These are phyloP conservation scores for Emmonsia crescens DNA, from an alignment of 2,329 filamentous ascomycete species.

Conservation along the genomic window DNA sequence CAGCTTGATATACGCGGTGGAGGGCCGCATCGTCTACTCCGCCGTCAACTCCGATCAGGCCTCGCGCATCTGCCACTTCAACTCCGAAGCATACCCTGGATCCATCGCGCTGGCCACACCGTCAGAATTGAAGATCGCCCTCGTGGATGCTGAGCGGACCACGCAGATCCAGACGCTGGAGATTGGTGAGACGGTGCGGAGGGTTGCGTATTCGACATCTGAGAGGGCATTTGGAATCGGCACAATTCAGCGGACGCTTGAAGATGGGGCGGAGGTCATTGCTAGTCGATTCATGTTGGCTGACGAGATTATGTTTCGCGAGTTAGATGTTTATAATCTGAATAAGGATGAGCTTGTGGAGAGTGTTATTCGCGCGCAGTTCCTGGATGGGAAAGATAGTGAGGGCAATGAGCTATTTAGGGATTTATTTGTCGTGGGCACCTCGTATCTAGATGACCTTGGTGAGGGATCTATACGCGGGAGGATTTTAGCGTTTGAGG, in stretches of 20 bases:
- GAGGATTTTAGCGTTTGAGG: slow-evolving; percentile 73
- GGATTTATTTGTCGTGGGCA: slow-evolving; percentile 87
- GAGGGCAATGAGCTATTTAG: slow-evolving; percentile 39
- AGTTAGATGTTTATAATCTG: slow-evolving; percentile 60
- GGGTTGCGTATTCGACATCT: slow-evolving; percentile 71
- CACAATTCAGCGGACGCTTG: slow-evolving; percentile 65
- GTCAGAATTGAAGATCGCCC: slow-evolving; percentile 63
- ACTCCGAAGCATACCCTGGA: slow-evolving; percentile 67
- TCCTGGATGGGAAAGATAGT: slow-evolving; percentile 49
- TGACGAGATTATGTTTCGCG: slow-evolving; percentile 78
- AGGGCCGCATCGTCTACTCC: slow-evolving; percentile 82
- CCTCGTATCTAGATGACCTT: slow-evolving; percentile 58
- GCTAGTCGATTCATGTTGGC: slow-evolving; percentile 77
- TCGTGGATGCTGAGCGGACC: slow-evolving; percentile 71
- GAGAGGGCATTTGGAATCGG: slow-evolving; percentile 79
- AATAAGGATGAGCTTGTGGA: slow-evolving; percentile 67
- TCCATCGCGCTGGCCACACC: slow-evolving; percentile 73
- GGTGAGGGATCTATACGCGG: slow-evolving; percentile 51
- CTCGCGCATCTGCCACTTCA: slow-evolving; percentile 69
- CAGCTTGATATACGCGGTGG: slow-evolving; percentile 80
- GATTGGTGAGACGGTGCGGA: slow-evolving; percentile 70
- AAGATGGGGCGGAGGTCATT: slow-evolving; percentile 61
- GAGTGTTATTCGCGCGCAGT: slow-evolving; percentile 64
- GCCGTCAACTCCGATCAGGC: slow-evolving; percentile 85
- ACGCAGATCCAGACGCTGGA: slow-evolving; percentile 77